These are phyloP conservation scores for Eimeria praecox DNA, from an alignment of 169 alveolate genomes.

Conservation along the genomic window DNA sequence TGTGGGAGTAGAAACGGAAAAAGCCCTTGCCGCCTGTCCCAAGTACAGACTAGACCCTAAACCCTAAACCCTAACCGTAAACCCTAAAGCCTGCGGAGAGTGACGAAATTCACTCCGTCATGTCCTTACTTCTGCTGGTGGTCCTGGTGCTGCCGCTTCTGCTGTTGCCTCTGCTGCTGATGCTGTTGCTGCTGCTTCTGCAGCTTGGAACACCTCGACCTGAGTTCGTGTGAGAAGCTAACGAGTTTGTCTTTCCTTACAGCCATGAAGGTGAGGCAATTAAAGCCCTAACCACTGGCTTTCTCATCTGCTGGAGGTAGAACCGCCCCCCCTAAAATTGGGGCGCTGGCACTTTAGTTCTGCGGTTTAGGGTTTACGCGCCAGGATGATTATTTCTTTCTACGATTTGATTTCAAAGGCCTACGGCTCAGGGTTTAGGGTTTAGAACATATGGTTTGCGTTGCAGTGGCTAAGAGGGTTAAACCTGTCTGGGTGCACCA, in stretches of 20 bases:
- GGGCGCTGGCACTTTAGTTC: not conserved
- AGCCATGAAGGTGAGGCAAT: not conserved
- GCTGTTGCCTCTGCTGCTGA: not conserved
- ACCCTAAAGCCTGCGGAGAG: constrained; percentile 24
- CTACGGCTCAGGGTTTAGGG: not conserved
- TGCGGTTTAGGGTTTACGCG: not conserved
- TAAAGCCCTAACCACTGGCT: not conserved
- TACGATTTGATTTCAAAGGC: not conserved
- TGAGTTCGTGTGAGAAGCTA: not conserved
- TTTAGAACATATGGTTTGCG: not conserved
- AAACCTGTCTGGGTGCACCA: not conserved
- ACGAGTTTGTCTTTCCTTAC: not conserved
- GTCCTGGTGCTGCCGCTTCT: not conserved
- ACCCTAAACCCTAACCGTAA: constrained; percentile 39
- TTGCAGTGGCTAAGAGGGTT: constrained; percentile 23
- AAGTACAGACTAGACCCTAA: not conserved
- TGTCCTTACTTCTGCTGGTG: not conserved
- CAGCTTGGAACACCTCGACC: constrained; percentile 24
- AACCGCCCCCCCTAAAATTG: not conserved
- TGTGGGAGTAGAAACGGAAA: not conserved
- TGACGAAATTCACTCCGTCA: not conserved
- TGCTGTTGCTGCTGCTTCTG: not conserved
- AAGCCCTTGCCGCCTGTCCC: not conserved
- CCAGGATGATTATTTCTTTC: not conserved
- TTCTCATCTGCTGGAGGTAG: not conserved